These are phyloP conservation scores for Sindora glabra DNA, from an alignment of 306 rosid species.

Conservation along the genomic window DNA sequence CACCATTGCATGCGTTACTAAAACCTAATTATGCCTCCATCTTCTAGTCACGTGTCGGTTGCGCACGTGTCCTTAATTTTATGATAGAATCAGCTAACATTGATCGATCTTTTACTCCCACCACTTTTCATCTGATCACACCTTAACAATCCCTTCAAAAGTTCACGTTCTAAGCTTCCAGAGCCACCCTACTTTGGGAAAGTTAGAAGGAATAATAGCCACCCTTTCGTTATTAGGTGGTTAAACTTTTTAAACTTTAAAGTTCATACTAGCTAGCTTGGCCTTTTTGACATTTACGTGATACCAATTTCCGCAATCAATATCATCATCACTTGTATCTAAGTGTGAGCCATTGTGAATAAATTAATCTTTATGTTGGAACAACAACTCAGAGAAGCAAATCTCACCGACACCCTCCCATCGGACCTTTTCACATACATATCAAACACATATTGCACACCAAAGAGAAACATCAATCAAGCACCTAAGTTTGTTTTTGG, in stretches of 20 bases:
- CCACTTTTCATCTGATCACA: too few species aligned
- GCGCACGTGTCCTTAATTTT: conserved; percentile 39
- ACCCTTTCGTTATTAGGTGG: conserved; percentile 41
- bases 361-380: too few species aligned
- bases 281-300: conserved; percentile 22
- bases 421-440: too few species aligned
- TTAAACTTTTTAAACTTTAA: conserved; percentile 22
- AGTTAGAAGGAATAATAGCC: conserved; percentile 33
- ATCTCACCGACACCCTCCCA: too few species aligned
- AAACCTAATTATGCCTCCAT: conserved; percentile 22
- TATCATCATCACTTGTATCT: too few species aligned
- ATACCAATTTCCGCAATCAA: conserved; percentile 30
- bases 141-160: conserved; percentile 8
- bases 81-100: too few species aligned
- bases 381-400: too few species aligned
- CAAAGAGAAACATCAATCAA: too few species aligned
- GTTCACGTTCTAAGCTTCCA: conserved; percentile 35
- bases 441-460: too few species aligned
- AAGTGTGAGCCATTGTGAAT: too few species aligned
- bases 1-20: conserved; percentile 30
- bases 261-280: conserved; percentile 17
- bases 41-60: conserved; percentile 52
- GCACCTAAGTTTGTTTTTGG: conserved; percentile 19
- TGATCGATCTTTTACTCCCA: too few species aligned
- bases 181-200: conserved; percentile 34